Evolutionary conservation across 441 rosid species (phyloP), one percentile per base, ranked within the genome.

Genomic region (Breynia disticha): DNA sequence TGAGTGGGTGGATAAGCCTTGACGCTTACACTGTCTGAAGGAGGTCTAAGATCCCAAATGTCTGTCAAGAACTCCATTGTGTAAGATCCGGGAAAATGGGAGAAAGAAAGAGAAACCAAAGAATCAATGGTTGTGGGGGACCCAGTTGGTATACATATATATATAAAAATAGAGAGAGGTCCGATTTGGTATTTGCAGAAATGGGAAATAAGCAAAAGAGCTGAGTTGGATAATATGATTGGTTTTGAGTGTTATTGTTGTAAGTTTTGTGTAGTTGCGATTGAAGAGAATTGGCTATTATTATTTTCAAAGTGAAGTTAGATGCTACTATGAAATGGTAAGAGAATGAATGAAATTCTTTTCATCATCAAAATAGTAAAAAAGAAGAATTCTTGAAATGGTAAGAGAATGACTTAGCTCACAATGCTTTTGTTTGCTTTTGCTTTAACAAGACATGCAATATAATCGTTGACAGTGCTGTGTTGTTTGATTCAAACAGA

Each of bases 1-100:
- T 19, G 86, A 86, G 53, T 76, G 78, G 79, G 54, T 75, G 11
- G 79, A 82, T 61, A 93, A 93, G 70, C 76, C 75, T 39, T 64
- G 49, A 55, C 11, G 28, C 45, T 57, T 28, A 46, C 46, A 50
- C 3, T 39, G 15, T 13, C 11, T 14, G 43, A 39, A 39, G 67
- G 63, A 19, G 59, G 62, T 57, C 63, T 59, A 67, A 60, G 58
- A 65, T 60, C 7, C 57, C 71, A 48, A 46, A 50, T 54, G 46
- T 50, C 62, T 48, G 62, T 52, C 56, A 52, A 53, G 56, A 48
- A 42, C 56, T 56, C 67, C 61, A 55, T 43, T 41, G 7, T 35
- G 16, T 52, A 50, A 16, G 39, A 37, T 56, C 46, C 49, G 37
- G 53, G 47, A 44, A 52, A 32, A 18, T 50, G 44, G 42, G 50